phyloP scores from a whole-genome alignment of 1,284 basidiomycete species.

The Polyporus tsugae region DNA sequence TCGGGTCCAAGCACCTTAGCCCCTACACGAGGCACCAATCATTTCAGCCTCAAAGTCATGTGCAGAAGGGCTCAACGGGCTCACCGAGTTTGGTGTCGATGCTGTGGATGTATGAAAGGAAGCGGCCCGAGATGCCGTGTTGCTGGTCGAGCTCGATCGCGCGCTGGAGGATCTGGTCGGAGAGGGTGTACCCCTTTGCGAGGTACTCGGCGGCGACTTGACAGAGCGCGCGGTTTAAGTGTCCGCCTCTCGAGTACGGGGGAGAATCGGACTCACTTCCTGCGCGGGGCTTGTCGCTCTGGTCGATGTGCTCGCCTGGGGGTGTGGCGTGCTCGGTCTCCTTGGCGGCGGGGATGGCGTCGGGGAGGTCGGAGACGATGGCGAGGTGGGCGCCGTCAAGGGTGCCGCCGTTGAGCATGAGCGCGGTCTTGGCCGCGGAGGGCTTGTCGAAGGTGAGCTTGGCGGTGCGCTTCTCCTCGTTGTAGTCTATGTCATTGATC shows the following conservation, averaged over 20 bases:
- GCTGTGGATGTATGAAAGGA: conserved; percentile 79
- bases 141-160: conserved; percentile 90
- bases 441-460: conserved; percentile 78
- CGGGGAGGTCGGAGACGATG: conserved; percentile 67
- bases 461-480: conserved; percentile 51
- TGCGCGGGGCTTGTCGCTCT: conserved; percentile 84
- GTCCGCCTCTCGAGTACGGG: conserved; percentile 1
- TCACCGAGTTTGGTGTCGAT: conserved; percentile 77
- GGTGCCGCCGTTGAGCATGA: conserved; percentile 81
- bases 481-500: conserved; percentile 71
- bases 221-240: conserved; percentile 9
- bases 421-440: conserved; percentile 80
- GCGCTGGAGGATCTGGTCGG: conserved; percentile 81
- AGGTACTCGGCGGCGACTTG: conserved; percentile 90
- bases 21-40: conserved; percentile 21
- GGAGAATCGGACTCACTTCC: conserved; percentile 58
- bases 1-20: conserved; percentile 71
- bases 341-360: conserved; percentile 64
- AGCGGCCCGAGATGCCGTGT: conserved; percentile 87
- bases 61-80: background rate
- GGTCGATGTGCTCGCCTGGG: conserved; percentile 58
- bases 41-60: background rate
- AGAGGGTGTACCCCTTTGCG: conserved; percentile 84
- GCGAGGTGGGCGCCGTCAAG: conserved; percentile 67
- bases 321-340: conserved; percentile 37